Conservation (phyloP, 805 yeast genomes). For the Alloascoidea africana region DNA sequence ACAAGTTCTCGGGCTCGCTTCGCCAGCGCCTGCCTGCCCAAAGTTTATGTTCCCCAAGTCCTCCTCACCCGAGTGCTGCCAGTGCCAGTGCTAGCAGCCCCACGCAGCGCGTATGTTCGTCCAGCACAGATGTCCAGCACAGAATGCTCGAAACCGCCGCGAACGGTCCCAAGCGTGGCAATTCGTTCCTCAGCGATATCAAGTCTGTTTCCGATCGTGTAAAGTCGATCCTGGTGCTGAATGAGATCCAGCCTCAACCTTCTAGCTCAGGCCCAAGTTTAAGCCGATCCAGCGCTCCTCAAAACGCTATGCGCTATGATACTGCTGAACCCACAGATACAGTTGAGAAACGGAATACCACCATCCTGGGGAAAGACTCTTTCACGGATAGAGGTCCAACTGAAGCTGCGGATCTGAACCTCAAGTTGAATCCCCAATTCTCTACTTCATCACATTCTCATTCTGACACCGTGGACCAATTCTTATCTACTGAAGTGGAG, state of each 20-base stretch:
- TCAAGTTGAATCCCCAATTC: neutral
- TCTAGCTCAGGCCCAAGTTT: too few species aligned
- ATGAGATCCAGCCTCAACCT: too few species aligned
- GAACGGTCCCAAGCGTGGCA: neutral
- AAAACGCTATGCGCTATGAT: too few species aligned
- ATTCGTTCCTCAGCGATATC: neutral
- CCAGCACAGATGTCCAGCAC: too few species aligned
- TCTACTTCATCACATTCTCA: neutral
- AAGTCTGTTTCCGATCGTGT: neutral
- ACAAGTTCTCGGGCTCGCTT: too few species aligned
- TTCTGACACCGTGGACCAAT: neutral
- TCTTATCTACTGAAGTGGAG: neutral
- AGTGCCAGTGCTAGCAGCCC: too few species aligned
- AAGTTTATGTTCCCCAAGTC: too few species aligned
- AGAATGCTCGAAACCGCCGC: too few species aligned
- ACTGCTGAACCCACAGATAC: neutral
- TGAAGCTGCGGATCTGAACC: neutral
- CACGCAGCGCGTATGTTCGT: too few species aligned
- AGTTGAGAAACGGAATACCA: neutral
- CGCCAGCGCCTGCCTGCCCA: too few species aligned
- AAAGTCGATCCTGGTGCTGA: neutral
- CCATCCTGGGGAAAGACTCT: neutral
- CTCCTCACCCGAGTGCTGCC: too few species aligned
- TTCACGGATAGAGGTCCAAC: neutral
- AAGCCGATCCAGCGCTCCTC: too few species aligned